These are phyloP conservation scores for Alternaria incomplexa DNA, from an alignment of 2,329 filamentous ascomycete species.

Conservation along the genomic window DNA sequence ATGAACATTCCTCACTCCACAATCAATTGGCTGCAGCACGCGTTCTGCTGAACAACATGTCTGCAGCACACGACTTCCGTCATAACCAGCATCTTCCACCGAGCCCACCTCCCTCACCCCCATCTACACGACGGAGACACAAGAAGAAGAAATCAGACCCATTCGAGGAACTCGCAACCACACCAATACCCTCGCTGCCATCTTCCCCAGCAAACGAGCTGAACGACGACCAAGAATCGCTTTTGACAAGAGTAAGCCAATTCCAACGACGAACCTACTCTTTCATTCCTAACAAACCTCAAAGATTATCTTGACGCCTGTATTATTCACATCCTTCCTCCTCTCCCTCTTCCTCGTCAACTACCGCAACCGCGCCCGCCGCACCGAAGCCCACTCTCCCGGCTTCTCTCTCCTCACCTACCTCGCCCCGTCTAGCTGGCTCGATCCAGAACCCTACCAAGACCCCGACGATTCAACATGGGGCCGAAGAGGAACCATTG, in stretches of 20 bases:
- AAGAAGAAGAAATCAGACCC: conserved; percentile 39
- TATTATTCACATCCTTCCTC: conserved; percentile 69
- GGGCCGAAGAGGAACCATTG: conserved; percentile 16
- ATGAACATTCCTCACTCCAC: background rate
- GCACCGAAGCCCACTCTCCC: conserved; percentile 42
- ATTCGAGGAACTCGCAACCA: conserved; percentile 38
- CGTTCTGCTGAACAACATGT: conserved; percentile 11
- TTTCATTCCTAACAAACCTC: background rate
- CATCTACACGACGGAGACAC: conserved; percentile 21
- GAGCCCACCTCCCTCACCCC: conserved; percentile 40
- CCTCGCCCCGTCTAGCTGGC: conserved; percentile 32
- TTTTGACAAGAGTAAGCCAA: conserved; percentile 32
- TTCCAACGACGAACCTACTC: background rate
- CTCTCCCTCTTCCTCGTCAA: conserved; percentile 70
- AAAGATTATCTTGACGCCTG: conserved; percentile 63
- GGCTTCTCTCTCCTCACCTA: conserved; percentile 27
- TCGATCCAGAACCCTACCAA: conserved; percentile 54
- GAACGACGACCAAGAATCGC: conserved; percentile 26
- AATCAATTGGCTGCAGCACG: background rate
- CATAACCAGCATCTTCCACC: conserved; percentile 25
- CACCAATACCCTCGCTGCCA: conserved; percentile 29
- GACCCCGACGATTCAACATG: conserved; percentile 40
- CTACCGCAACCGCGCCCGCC: conserved; percentile 61
- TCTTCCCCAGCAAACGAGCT: conserved; percentile 25
- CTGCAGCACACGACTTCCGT: conserved; percentile 20